phyloP scores from a whole-genome alignment of 2,329 filamentous ascomycete genomes.

The Torrubiellomyces zombiae region DNA sequence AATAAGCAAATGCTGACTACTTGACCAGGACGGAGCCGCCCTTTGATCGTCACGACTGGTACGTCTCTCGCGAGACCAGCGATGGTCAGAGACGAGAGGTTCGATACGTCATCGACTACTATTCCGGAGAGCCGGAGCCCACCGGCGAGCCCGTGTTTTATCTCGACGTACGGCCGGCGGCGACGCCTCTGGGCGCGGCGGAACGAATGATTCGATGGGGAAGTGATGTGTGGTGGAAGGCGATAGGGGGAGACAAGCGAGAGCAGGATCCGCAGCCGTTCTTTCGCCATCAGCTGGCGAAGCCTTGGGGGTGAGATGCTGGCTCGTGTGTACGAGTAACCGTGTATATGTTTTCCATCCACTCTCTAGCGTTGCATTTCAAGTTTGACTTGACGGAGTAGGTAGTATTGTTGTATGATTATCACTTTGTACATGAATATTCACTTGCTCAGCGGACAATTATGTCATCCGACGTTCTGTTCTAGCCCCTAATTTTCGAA shows the following conservation, averaged over 20 bases:
- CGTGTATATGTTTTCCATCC: no score
- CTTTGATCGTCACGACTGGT: conserved; percentile 97
- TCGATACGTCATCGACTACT: conserved; percentile 95
- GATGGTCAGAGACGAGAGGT: conserved; percentile 61
- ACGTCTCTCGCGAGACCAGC: conserved; percentile 55
- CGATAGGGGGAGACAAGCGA: conserved; percentile 53
- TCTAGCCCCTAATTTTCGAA: conserved; percentile 10
- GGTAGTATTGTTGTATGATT: not conserved
- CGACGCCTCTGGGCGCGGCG: conserved; percentile 62
- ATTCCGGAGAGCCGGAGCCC: conserved; percentile 65
- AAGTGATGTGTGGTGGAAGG: conserved; percentile 86
- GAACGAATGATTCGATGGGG: conserved; percentile 82
- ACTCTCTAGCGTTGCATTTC: no score
- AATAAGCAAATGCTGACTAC: no score
- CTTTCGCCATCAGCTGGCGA: conserved; percentile 12
- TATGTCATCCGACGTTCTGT: no score
- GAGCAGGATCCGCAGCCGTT: conserved; percentile 24
- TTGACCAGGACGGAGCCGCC: conserved; percentile 64
- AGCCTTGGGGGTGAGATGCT: conserved; percentile 6
- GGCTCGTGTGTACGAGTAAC: no score
- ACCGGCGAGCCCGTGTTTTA: conserved; percentile 90
- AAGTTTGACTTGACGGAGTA: no score
- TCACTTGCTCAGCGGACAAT: no score
- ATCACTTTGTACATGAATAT: not conserved
- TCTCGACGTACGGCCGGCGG: conserved; percentile 80